A percentile compares a stretch with the other conserved stretches of the same genome.
Conservation (phyloP, 2,329 filamentous ascomycete genomes). For the Cladosporium oxysporum region DNA sequence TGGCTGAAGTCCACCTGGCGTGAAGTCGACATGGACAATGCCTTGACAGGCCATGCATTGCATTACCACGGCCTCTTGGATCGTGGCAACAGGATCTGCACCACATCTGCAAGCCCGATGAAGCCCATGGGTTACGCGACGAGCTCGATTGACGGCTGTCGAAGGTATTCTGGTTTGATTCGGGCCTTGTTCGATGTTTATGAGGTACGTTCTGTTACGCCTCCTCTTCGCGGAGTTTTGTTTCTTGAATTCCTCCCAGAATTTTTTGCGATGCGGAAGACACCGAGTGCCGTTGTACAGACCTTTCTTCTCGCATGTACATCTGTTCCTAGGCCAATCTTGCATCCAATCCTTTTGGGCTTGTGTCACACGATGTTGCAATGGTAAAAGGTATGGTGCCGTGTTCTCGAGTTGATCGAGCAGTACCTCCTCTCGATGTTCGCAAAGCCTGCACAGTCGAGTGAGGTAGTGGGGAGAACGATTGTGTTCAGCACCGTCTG, state of each 20-base stretch:
- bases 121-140: neutral
- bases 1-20: neutral
- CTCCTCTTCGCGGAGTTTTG: neutral
- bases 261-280: neutral
- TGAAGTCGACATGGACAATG: neutral
- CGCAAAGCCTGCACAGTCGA: neutral
- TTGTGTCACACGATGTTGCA: too few relatives aligned
- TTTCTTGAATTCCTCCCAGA: neutral
- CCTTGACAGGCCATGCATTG: conserved; percentile 8
- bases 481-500: too few relatives aligned
- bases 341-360: too few relatives aligned
- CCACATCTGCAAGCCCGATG: conserved; percentile 7
- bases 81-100: neutral
- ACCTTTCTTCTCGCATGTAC: neutral
- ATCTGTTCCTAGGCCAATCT: neutral
- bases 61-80: neutral
- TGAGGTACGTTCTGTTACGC: neutral
- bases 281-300: neutral
- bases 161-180: neutral
- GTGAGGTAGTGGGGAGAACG: too few relatives aligned
- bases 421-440: neutral
- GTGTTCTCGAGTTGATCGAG: too few relatives aligned
- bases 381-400: too few relatives aligned
- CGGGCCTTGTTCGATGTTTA: neutral
- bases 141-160: neutral